phyloP scores from a whole-genome alignment of 257 asterid genomes.

The Agastache rugosa region DNA sequence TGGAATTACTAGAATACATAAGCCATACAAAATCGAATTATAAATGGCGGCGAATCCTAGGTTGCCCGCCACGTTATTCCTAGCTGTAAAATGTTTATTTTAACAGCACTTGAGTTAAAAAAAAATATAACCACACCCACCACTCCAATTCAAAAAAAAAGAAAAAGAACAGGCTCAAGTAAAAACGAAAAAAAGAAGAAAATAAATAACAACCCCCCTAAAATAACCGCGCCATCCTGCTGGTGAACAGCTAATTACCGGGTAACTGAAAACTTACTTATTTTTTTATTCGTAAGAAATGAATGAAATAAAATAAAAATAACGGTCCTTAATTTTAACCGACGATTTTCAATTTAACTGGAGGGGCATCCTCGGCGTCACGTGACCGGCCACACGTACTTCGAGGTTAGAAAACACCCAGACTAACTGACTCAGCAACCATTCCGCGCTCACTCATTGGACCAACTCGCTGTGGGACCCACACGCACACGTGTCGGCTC shows the following conservation, averaged over 20 bases:
- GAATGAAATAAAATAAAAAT: conserved; percentile 19
- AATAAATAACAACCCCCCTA: neutral
- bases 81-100: conserved; percentile 57
- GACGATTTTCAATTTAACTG: conserved; percentile 48
- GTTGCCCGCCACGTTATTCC: conserved; percentile 77
- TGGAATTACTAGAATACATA: conserved; percentile 50
- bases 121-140: neutral
- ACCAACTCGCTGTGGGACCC: conserved; percentile 54
- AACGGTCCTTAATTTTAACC: conserved; percentile 39
- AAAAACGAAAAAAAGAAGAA: neutral
- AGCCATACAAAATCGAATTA: conserved; percentile 54
- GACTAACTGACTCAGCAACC: conserved; percentile 52
- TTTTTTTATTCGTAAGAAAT: neutral
- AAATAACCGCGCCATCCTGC: conserved; percentile 4
- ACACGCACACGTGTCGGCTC: conserved; percentile 42
- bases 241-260: conserved; percentile 33
- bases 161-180: neutral
- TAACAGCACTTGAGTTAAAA: conserved; percentile 1
- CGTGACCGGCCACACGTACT: conserved; percentile 74
- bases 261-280: neutral
- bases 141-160: neutral
- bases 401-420: conserved; percentile 48
- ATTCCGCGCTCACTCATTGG: conserved; percentile 59
- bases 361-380: conserved; percentile 87
- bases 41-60: conserved; percentile 67